Conservation (phyloP, 2,329 filamentous ascomycete species). For the Hymenoscyphus repandus region DNA sequence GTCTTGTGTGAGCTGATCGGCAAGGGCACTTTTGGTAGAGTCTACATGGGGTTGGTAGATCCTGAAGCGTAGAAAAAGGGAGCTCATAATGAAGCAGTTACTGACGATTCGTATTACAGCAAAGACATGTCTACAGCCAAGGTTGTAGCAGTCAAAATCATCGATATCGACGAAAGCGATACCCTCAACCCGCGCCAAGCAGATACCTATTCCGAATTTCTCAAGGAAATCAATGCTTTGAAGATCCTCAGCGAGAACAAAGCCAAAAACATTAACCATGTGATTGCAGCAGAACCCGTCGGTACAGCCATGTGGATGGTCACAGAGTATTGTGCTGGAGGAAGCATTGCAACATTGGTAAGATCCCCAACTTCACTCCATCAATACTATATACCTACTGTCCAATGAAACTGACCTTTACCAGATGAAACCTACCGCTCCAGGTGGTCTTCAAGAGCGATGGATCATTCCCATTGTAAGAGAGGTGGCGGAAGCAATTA, state of each 20-base stretch:
- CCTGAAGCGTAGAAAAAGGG: neutral
- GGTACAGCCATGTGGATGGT: conserved; percentile 83
- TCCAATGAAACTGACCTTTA: too few species aligned
- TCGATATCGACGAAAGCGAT: conserved; percentile 76
- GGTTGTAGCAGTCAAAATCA: conserved; percentile 73
- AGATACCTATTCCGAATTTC: conserved; percentile 63
- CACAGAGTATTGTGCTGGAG: conserved; percentile 79
- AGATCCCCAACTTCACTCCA: conserved; percentile 27
- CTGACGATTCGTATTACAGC: conserved; percentile 15
- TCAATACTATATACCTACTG: too few species aligned
- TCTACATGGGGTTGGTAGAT: conserved; percentile 54
- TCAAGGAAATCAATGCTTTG: conserved; percentile 65
- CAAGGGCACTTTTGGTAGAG: conserved; percentile 68
- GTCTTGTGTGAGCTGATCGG: conserved; percentile 68
- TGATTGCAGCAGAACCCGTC: conserved; percentile 73
- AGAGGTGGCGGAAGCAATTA: conserved; percentile 60
- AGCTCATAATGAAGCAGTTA: neutral
- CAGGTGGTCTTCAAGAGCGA: conserved; percentile 62
- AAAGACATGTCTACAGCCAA: conserved; percentile 33
- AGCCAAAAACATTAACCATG: conserved; percentile 74
- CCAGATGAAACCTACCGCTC: conserved; percentile 58
- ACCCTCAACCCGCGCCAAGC: conserved; percentile 58
- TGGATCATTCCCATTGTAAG: conserved; percentile 64
- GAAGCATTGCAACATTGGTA: conserved; percentile 68
- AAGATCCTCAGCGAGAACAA: conserved; percentile 68